Conservation (phyloP, 1,284 basidiomycete genomes). For the Phylloboletellus chloephorus region DNA sequence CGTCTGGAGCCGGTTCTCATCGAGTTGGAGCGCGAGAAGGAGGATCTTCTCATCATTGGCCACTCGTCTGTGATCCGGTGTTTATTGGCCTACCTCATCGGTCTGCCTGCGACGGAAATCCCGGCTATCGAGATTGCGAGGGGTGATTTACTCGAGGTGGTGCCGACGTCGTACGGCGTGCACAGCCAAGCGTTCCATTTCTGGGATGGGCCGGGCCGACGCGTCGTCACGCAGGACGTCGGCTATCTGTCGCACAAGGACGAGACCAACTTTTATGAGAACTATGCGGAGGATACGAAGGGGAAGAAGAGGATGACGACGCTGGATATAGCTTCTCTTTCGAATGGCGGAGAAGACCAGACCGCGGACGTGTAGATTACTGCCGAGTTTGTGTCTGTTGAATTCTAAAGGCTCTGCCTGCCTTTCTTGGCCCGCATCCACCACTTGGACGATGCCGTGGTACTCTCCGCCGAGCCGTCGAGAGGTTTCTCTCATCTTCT, state of each 20-base stretch:
- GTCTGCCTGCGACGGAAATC: slow-evolving; percentile 93
- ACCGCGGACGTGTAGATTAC: not conserved
- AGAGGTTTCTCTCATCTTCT: slow-evolving; percentile 56
- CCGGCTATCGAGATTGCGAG: slow-evolving; percentile 94
- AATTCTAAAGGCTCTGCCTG: slow-evolving; percentile 7
- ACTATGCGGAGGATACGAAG: slow-evolving; percentile 78
- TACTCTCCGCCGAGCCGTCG: slow-evolving; percentile 55
- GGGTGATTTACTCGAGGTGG: slow-evolving; percentile 85
- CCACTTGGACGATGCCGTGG: slow-evolving; percentile 45
- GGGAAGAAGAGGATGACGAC: slow-evolving; percentile 50
- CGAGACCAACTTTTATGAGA: slow-evolving; percentile 78
- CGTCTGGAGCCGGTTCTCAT: slow-evolving; percentile 80
- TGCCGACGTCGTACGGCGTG: slow-evolving; percentile 87
- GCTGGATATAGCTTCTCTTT: slow-evolving; percentile 26
- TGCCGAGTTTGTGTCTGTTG: slow-evolving; percentile 11
- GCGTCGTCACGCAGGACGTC: slow-evolving; percentile 41
- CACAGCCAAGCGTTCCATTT: slow-evolving; percentile 87
- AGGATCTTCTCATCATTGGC: slow-evolving; percentile 75
- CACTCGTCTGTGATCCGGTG: slow-evolving; percentile 98
- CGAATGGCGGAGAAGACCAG: slow-evolving; percentile 8
- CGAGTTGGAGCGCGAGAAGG: slow-evolving; percentile 75
- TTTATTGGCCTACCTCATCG: slow-evolving; percentile 86
- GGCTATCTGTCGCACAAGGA: slow-evolving; percentile 42
- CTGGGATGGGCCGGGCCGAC: slow-evolving; percentile 78
- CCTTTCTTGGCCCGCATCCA: not conserved